Percentiles rank a stretch among this genome's conserved stretches.
phyloP scores from a whole-genome alignment of 139 green algal species.

The Dunaliella sp. region DNA sequence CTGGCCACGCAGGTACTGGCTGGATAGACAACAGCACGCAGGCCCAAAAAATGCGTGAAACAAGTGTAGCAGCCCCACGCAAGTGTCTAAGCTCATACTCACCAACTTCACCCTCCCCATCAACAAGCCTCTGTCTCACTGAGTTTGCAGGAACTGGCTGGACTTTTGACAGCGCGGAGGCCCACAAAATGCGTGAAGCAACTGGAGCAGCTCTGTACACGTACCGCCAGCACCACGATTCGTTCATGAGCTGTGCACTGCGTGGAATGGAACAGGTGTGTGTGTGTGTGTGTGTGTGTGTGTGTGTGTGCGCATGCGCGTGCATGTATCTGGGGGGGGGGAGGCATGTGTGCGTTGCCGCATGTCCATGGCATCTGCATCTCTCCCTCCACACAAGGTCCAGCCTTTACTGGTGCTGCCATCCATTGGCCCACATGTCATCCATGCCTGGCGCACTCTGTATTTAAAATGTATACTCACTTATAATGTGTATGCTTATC shows the following conservation, averaged over 20 bases:
- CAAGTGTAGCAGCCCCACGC: constrained; percentile 63
- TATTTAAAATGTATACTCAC: too few relatives aligned
- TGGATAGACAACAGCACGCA: constrained; percentile 77
- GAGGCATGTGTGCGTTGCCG: not conserved
- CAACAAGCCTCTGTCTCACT: too few relatives aligned
- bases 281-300: constrained; percentile 17
- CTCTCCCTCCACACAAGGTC: too few relatives aligned
- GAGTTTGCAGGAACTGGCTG: constrained; percentile 79
- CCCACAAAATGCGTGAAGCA: constrained; percentile 60
- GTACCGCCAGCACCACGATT: constrained; percentile 64
- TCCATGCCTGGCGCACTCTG: too few relatives aligned
- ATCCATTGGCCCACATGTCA: too few relatives aligned
- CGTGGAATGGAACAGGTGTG: constrained; percentile 75
- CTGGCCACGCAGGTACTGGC: constrained; percentile 76
- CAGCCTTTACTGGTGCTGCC: too few relatives aligned
- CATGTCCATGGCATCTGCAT: too few relatives aligned
- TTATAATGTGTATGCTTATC: too few relatives aligned
- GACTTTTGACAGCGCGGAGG: constrained; percentile 73
- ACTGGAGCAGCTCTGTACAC: constrained; percentile 74
- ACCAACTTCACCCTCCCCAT: too few relatives aligned
- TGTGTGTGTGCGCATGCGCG: not conserved
- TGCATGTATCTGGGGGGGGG: constrained; percentile 41
- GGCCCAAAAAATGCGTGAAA: constrained; percentile 58
- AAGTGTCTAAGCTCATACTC: too few relatives aligned
- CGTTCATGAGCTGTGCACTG: constrained; percentile 63